These are phyloP conservation scores for Phytophthora colocasiae DNA, from an alignment of 352 stramenopile species.

Conservation along the genomic window DNA sequence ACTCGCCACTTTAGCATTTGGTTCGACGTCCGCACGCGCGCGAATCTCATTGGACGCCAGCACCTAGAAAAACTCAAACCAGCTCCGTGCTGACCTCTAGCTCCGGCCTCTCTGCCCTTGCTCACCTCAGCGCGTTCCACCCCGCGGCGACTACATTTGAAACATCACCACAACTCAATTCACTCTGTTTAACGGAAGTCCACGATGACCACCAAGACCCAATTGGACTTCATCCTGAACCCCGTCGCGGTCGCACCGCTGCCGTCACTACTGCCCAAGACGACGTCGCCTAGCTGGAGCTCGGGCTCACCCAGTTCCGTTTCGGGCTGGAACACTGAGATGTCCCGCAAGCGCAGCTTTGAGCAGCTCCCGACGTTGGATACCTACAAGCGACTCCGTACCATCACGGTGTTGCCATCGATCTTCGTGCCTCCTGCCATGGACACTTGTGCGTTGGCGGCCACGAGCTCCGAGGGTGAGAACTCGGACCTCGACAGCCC, in stretches of 20 bases:
- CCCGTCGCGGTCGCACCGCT: slow-evolving; percentile 13
- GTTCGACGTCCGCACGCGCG: slow-evolving; percentile 20
- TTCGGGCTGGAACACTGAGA: slow-evolving; percentile 31
- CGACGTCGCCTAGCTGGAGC: slow-evolving; percentile 5
- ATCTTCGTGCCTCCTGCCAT: slow-evolving; percentile 31
- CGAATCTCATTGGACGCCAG: slow-evolving; percentile 35
- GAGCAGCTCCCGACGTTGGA: slow-evolving; percentile 12
- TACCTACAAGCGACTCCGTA: slow-evolving; percentile 26
- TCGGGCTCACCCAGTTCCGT: slow-evolving; percentile 41
- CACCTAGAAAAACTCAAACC: slow-evolving; percentile 16
- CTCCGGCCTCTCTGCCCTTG: neutral
- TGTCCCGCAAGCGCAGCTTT: slow-evolving; percentile 21
- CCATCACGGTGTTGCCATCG: slow-evolving; percentile 20
- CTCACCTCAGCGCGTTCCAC: slow-evolving; percentile 2
- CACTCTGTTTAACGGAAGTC: slow-evolving; percentile 17
- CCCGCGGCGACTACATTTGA: neutral
- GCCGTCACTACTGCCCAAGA: slow-evolving; percentile 14
- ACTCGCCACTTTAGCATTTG: slow-evolving; percentile 25
- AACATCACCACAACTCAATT: slow-evolving; percentile 24
- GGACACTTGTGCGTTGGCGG: slow-evolving; percentile 20
- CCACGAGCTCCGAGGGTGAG: slow-evolving; percentile 39
- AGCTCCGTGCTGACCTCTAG: slow-evolving; percentile 7
- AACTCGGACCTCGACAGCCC: slow-evolving; percentile 41
- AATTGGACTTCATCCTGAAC: slow-evolving; percentile 33
- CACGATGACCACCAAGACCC: slow-evolving; percentile 41